Evolutionary conservation across 768 basidiomycete genomes (phyloP).

Genomic region (Mycena amicta): DNA sequence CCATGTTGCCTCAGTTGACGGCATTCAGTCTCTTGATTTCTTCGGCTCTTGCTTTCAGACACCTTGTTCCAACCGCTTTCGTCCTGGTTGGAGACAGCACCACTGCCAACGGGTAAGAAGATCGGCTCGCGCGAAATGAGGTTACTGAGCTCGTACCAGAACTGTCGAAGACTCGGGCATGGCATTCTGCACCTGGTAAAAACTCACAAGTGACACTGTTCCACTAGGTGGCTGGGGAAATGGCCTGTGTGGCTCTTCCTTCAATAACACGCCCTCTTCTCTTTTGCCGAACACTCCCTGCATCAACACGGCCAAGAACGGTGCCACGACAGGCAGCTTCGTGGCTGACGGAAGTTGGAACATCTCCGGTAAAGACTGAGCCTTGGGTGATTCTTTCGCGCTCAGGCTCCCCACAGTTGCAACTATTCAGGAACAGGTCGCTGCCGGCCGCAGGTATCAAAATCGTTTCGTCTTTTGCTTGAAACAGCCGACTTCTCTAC

Average conservation of each 20-base stretch:
- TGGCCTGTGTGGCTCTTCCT: conserved; percentile 40
- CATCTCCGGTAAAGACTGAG: conserved; percentile 26
- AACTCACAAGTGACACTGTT: no score
- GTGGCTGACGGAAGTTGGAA: conserved; percentile 40
- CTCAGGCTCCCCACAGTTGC: no score
- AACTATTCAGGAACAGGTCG: conserved; percentile 36
- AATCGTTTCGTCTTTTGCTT: not conserved
- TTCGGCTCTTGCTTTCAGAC: conserved; percentile 1
- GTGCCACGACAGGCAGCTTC: conserved; percentile 44
- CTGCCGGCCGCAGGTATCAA: conserved; percentile 31
- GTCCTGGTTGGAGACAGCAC: conserved; percentile 45
- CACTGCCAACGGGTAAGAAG: conserved; percentile 41
- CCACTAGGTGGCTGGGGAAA: conserved; percentile 41
- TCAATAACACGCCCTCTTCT: conserved; percentile 35
- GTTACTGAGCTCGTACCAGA: not conserved
- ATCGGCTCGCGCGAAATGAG: no score
- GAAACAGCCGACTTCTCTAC: not conserved
- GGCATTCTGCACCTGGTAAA: no score
- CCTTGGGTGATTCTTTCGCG: not conserved
- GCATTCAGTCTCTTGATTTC: conserved; percentile 3
- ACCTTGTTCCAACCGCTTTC: conserved; percentile 31
- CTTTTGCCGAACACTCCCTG: conserved; percentile 36
- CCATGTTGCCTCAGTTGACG: conserved; percentile 7
- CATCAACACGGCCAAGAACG: conserved; percentile 44
- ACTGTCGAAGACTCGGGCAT: no score